Evolutionary conservation across 768 basidiomycete species (phyloP).

Genomic region (Leccinum boreale): DNA sequence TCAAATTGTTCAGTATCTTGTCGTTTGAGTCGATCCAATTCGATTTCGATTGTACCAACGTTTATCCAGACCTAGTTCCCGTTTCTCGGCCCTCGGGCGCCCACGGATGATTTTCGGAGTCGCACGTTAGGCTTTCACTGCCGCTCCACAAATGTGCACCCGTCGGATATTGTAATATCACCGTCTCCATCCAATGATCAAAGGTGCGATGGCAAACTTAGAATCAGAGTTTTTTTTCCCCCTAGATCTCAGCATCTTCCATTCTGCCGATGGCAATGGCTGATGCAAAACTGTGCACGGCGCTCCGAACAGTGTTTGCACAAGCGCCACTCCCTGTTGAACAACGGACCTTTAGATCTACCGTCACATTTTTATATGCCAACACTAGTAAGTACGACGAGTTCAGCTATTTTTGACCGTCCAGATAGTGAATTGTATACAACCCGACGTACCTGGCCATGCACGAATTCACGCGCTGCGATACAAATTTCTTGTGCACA

Average conservation of each 20-base stretch:
- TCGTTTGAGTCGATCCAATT: slow-evolving; percentile 7
- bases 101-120: neutral
- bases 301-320: neutral
- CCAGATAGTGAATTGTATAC: neutral
- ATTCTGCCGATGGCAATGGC: neutral
- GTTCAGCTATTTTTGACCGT: neutral
- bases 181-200: slow-evolving; percentile 1
- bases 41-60: neutral
- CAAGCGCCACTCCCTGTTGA: neutral
- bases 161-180: neutral
- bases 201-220: slow-evolving; percentile 1
- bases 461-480: slow-evolving; percentile 7
- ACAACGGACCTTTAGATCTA: neutral
- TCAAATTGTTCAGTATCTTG: neutral
- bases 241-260: neutral
- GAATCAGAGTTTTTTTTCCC: neutral
- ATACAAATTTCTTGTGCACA: slow-evolving; percentile 4
- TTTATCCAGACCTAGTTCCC: neutral
- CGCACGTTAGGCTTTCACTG: neutral
- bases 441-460: neutral
- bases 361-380: neutral
- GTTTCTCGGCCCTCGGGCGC: neutral
- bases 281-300: neutral
- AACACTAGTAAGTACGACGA: neutral
- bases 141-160: neutral